phyloP scores from a whole-genome alignment of 2,329 filamentous ascomycete species.

The Fusarium kyushuense region DNA sequence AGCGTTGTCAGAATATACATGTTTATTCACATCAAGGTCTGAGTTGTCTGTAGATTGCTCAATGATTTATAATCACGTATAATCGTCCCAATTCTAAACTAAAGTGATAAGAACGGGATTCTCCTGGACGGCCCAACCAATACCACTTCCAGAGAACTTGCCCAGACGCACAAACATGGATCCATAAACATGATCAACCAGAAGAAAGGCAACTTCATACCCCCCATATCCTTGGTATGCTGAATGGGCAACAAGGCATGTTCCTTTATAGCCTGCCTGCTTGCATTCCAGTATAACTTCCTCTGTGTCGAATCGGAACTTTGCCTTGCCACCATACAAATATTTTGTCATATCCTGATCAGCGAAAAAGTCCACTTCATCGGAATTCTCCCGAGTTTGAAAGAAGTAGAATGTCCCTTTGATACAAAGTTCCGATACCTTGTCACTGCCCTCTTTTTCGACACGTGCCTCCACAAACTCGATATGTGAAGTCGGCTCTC shows the following conservation, averaged over 20 bases:
- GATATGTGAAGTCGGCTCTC: not conserved
- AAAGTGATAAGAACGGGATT: not conserved
- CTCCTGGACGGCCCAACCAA: fast-evolving
- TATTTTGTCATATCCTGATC: too few relatives aligned
- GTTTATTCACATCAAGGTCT: too few relatives aligned
- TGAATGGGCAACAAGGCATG: not conserved
- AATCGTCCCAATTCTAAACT: too few relatives aligned
- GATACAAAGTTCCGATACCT: not conserved
- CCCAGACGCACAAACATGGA: not conserved
- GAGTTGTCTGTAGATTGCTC: too few relatives aligned
- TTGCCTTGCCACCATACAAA: too few relatives aligned
- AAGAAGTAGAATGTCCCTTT: not conserved
- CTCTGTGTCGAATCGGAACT: not conserved
- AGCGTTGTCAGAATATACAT: too few relatives aligned
- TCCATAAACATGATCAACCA: not conserved
- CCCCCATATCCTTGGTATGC: not conserved
- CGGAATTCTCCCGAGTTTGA: fast-evolving
- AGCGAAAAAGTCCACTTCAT: too few relatives aligned
- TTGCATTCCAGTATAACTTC: not conserved
- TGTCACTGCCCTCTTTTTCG: fast-evolving
- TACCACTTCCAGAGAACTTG: not conserved
- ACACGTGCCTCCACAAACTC: fast-evolving
- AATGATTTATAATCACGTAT: too few relatives aligned
- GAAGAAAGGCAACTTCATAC: fast-evolving
- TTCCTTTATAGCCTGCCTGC: fast-evolving